A percentile compares a stretch with the other conserved stretches of the same genome.
Evolutionary conservation across 306 rosid genomes (phyloP).

Genomic region (Crotalaria pallida): DNA sequence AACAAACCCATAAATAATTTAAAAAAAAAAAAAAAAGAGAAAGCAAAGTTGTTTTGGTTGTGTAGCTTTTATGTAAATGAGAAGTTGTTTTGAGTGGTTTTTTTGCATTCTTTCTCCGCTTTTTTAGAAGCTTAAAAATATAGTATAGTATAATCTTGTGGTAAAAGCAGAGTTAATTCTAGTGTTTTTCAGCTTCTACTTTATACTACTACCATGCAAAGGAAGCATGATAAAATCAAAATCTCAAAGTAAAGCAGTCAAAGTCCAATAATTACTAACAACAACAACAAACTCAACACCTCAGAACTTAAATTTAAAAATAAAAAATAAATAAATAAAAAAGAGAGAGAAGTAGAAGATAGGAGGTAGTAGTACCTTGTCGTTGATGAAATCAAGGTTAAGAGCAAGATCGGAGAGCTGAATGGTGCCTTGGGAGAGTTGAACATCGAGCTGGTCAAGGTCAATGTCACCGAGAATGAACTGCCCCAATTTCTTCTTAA

Average conservation of each 20-base stretch:
- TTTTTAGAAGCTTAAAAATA: too few relatives aligned
- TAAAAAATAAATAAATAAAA: not conserved
- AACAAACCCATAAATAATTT: too few relatives aligned
- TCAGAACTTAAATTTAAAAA: not conserved
- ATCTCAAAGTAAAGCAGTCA: not conserved
- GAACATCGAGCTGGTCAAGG: conserved; percentile 88
- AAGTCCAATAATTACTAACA: not conserved
- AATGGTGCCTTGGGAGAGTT: conserved; percentile 74
- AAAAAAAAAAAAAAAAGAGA: too few relatives aligned
- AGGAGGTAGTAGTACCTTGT: conserved; percentile 72
- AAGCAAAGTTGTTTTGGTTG: too few relatives aligned
- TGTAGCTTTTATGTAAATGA: too few relatives aligned
- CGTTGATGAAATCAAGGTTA: conserved; percentile 71
- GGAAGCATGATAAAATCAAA: not conserved
- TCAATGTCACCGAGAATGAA: conserved; percentile 83
- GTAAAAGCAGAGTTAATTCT: too few relatives aligned
- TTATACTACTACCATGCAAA: too few relatives aligned
- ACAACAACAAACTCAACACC: not conserved
- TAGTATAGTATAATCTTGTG: too few relatives aligned
- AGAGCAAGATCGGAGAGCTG: conserved; percentile 91
- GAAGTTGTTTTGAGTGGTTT: too few relatives aligned
- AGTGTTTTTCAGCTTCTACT: too few relatives aligned
- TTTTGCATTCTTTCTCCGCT: too few relatives aligned
- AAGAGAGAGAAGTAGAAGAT: too few relatives aligned
- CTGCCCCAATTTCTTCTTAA: conserved; percentile 93